Evolutionary conservation across 2,329 filamentous ascomycete genomes (phyloP).

Genomic region (Stachybotrys chlorohalonatus): DNA sequence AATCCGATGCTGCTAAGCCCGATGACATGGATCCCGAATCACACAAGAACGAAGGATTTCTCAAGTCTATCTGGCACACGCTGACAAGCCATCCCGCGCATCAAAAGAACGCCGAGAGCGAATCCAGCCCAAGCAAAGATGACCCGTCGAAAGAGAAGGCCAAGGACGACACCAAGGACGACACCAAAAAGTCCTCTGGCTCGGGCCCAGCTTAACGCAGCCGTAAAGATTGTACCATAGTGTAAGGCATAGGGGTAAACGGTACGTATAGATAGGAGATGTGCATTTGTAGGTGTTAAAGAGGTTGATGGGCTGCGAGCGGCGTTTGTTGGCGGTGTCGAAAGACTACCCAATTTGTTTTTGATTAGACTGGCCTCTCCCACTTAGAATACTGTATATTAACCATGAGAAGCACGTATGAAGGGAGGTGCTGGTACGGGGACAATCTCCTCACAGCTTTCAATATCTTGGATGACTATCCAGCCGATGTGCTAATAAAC

Average conservation of each 20-base stretch:
- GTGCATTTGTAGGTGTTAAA: conserved; percentile 29
- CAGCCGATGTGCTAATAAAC: neutral
- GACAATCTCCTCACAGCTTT: conserved; percentile 24
- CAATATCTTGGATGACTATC: neutral
- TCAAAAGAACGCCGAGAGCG: conserved; percentile 24
- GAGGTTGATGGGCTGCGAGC: conserved; percentile 17
- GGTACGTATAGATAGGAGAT: conserved; percentile 13
- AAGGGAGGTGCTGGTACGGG: conserved; percentile 5
- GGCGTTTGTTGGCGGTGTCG: conserved; percentile 3
- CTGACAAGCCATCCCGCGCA: conserved; percentile 67
- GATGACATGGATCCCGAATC: conserved; percentile 24
- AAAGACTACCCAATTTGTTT: conserved; percentile 11
- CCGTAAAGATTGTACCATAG: conserved; percentile 1
- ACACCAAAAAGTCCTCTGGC: conserved; percentile 23
- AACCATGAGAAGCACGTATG: conserved; percentile 15
- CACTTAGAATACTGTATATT: conserved; percentile 20
- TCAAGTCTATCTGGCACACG: conserved; percentile 90
- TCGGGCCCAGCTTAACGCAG: conserved; percentile 17
- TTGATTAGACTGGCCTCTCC: conserved; percentile 15
- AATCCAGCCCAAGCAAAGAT: conserved; percentile 13
- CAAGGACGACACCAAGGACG: conserved; percentile 14
- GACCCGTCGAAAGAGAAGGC: conserved; percentile 11
- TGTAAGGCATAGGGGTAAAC: conserved; percentile 12
- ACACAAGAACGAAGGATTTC: conserved; percentile 78
- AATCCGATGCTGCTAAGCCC: neutral